These are phyloP conservation scores for Exophiala alcalophila DNA, from an alignment of 2,329 filamentous ascomycete genomes.

Conservation along the genomic window DNA sequence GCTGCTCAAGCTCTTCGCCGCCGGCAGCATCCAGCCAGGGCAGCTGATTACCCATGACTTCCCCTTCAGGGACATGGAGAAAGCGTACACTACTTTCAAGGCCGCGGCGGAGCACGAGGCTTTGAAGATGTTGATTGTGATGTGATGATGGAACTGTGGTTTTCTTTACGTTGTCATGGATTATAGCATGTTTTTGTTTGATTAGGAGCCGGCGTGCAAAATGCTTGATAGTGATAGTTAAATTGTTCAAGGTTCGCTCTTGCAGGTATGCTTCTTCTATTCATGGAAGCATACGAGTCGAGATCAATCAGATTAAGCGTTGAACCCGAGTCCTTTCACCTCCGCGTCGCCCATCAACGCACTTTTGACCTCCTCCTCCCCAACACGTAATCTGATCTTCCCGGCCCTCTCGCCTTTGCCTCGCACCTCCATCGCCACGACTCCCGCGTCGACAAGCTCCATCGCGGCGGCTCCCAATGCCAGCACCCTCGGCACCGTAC, in stretches of 20 bases:
- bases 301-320: conserved; percentile 17
- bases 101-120: conserved; percentile 44
- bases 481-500: conserved; percentile 47
- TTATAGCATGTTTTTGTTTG: neutral
- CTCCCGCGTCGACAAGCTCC: conserved; percentile 80
- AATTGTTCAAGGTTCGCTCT: no score
- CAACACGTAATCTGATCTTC: conserved; percentile 79
- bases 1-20: conserved; percentile 47
- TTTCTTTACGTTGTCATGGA: no score
- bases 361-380: conserved; percentile 84
- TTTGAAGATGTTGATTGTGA: conserved; percentile 44
- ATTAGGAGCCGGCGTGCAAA: no score
- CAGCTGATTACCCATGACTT: conserved; percentile 49
- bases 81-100: conserved; percentile 47
- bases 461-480: conserved; percentile 71
- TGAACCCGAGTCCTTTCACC: conserved; percentile 72
- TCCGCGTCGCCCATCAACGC: conserved; percentile 87
- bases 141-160: no score
- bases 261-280: neutral
- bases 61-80: conserved; percentile 42
- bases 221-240: no score
- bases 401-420: conserved; percentile 77
- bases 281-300: no score
- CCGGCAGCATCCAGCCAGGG: conserved; percentile 43
- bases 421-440: conserved; percentile 77